Evolutionary conservation across 768 basidiomycete species (phyloP).

Genomic region (Leccinum rimulosum): DNA sequence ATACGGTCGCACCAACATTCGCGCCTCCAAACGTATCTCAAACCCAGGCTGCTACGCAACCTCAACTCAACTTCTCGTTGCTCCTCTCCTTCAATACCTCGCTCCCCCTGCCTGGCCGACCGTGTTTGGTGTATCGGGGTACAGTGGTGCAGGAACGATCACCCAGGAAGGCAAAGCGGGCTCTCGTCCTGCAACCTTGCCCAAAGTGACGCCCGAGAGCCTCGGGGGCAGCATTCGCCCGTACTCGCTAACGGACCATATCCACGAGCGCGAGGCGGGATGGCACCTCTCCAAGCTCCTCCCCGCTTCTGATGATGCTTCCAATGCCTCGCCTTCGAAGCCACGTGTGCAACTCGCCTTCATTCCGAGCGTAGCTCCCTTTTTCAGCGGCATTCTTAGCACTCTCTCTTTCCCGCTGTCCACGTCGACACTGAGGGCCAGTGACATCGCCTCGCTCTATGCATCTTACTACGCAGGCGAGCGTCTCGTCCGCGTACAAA

Average conservation of each 20-base stretch:
- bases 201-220: constrained; percentile 79
- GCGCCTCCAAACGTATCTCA: constrained; percentile 78
- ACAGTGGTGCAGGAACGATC: constrained; percentile 92
- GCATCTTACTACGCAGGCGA: constrained; percentile 76
- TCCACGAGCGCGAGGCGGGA: constrained; percentile 96
- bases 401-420: constrained; percentile 81
- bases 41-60: constrained; percentile 99
- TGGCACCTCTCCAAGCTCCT: constrained; percentile 73
- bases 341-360: constrained; percentile 67
- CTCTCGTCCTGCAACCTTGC: constrained; percentile 68
- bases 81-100: constrained; percentile 78
- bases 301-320: background rate
- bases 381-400: constrained; percentile 96
- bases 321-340: background rate
- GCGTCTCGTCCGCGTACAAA: constrained; percentile 64
- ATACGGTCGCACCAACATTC: constrained; percentile 71
- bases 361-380: constrained; percentile 82
- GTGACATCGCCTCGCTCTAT: constrained; percentile 70
- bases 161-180: constrained; percentile 55
- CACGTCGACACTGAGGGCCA: constrained; percentile 56
- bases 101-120: constrained; percentile 62
- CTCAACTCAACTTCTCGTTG: constrained; percentile 86
- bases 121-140: constrained; percentile 91
- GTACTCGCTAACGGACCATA: constrained; percentile 94
- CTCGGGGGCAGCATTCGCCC: constrained; percentile 76